phyloP scores from a whole-genome alignment of 2,329 filamentous ascomycete species.

The Neoarthrinium moseri region DNA sequence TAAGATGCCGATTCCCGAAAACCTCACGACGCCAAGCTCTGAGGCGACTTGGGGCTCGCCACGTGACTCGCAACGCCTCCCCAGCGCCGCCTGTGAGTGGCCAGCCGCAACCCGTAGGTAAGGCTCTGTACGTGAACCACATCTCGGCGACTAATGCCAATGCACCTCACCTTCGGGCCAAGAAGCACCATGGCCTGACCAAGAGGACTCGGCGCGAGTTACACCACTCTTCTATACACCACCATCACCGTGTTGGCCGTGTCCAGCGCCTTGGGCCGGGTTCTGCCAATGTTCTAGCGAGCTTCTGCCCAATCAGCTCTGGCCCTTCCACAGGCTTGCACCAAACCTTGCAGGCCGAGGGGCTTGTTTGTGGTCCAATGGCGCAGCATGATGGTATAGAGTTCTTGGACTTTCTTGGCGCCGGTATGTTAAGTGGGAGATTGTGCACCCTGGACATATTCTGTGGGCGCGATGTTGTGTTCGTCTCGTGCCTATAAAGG shows the following conservation, averaged over 20 bases:
- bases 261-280: slow-evolving; percentile 2
- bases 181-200: slow-evolving; percentile 6
- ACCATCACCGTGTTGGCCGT: neutral
- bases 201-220: slow-evolving; percentile 9
- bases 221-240: neutral
- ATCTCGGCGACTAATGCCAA: neutral
- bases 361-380: neutral
- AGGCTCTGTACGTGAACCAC: neutral
- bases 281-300: slow-evolving; percentile 6
- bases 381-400: slow-evolving; percentile 11
- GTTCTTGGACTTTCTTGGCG: slow-evolving; percentile 11
- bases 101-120: neutral
- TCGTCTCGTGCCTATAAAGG: slow-evolving; percentile 1
- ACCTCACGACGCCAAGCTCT: slow-evolving; percentile 1
- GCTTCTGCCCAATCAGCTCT: slow-evolving; percentile 6
- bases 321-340: neutral
- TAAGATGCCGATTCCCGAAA: slow-evolving; percentile 1
- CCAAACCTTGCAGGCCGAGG: neutral
- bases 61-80: slow-evolving; percentile 2
- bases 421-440: neutral
- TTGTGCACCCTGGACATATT: neutral
- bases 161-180: slow-evolving; percentile 1
- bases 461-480: neutral
- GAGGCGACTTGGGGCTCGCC: neutral
- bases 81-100: slow-evolving; percentile 4